Base-by-base conservation (phyloP, 1,139 yeast genomes). In the Magnusiomyces starmeri region DNA sequence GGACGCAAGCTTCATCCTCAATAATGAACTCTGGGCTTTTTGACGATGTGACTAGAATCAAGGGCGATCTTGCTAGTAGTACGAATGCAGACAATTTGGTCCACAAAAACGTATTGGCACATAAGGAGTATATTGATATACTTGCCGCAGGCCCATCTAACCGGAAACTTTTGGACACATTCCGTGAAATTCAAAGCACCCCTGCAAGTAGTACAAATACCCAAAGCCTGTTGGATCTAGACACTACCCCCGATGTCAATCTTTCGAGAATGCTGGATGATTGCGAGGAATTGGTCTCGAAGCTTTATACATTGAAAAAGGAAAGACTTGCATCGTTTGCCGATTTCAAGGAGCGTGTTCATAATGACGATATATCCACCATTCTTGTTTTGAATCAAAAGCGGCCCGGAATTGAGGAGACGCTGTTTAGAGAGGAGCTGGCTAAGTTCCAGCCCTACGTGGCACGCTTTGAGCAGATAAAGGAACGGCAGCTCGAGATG, bases 341-440 rank as follows among this genome's bases (percentile, higher is more conserved):
- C 2, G 87, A 81, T 48, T 74, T 90, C 63, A 89, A 88, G 64
- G 75, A 73, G 7, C 78, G 78, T 51, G 82, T 87, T 42, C 95
- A 84, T 61, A 75, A 77, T 21, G 98, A 92, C 67, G 97, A 92
- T 64, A 88, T 90, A 50, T 84, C 96, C 0, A 83, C 85, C 53
- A 74, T 84, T 25, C 73, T 92, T 39, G 78, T 92, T 3, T 70
- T 85, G 59, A 85, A 86, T 65, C 80, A 82, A 59, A 78, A 79
- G 51, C 73, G 76, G 34, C 68, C 75, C 14, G 81, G 80, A 21
- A 14, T 26, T 7, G 92, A 84, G 57, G 70, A 73, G 27, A 70
- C 73, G 37, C 75, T 87, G 21, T 90, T 90, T 65, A 78, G 82
- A 16, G 77, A 79, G 52, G 96, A 89, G 65, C 70, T 92, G 58